Evolutionary conservation across 495 filamentous ascomycete species (phyloP).

Genomic region (Delitschia confertaspora): DNA sequence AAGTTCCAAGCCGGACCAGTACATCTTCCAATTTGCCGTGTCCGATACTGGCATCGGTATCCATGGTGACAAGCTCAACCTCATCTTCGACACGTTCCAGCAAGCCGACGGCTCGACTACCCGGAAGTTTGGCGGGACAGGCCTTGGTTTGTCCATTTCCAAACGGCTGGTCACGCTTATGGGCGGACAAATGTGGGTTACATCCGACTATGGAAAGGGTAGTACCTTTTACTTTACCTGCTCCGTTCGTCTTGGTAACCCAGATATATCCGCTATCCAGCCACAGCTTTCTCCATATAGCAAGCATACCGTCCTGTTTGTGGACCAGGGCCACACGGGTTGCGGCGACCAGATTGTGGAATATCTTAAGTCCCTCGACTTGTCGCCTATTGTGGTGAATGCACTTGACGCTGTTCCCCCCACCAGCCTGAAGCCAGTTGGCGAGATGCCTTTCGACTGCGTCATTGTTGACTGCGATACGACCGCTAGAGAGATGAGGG

Average conservation of each 20-base stretch:
- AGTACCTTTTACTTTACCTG: slow-evolving; percentile 98
- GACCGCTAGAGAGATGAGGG: slow-evolving; percentile 73
- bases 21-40: slow-evolving; percentile 93
- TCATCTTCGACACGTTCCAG: slow-evolving; percentile 99
- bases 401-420: slow-evolving; percentile 50
- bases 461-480: slow-evolving; percentile 94
- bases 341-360: slow-evolving; percentile 62
- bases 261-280: slow-evolving; percentile 69
- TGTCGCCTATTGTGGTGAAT: slow-evolving; percentile 74
- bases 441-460: slow-evolving; percentile 71
- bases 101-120: slow-evolving; percentile 98
- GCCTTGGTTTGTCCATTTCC: slow-evolving; percentile 91
- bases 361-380: slow-evolving; percentile 69
- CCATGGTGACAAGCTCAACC: slow-evolving; percentile 85
- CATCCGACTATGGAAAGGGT: slow-evolving; percentile 83
- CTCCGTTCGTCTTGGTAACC: slow-evolving; percentile 75
- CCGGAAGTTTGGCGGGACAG: slow-evolving; percentile 91
- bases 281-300: slow-evolving; percentile 83
- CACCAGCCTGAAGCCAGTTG: slow-evolving; percentile 47
- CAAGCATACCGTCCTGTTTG: slow-evolving; percentile 87
- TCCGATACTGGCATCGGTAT: slow-evolving; percentile 98
- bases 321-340: slow-evolving; percentile 83
- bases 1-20: slow-evolving; percentile 63
- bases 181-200: slow-evolving; percentile 96
- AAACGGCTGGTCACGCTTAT: slow-evolving; percentile 93